Evolutionary conservation across 2,329 filamentous ascomycete genomes (phyloP).

Genomic region (Aspergillaceae sp.): DNA sequence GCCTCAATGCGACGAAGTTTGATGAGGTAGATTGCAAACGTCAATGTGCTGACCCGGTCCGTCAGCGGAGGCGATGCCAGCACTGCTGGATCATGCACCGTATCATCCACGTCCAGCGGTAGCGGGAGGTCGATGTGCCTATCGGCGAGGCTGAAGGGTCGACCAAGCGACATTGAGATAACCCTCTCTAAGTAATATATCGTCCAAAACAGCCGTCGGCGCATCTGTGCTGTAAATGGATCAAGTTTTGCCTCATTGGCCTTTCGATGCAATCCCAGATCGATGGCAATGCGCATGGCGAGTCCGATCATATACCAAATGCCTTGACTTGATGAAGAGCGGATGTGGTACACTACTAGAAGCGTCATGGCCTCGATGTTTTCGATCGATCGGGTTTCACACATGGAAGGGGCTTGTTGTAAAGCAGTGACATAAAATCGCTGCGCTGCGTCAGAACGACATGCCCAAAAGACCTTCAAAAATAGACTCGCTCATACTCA

Average conservation of each 20-base stretch:
- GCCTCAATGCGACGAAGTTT: slow-evolving; percentile 42
- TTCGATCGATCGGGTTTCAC: slow-evolving; percentile 42
- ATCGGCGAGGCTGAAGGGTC: slow-evolving; percentile 44
- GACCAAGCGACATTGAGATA: slow-evolving; percentile 44
- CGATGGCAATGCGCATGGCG: slow-evolving; percentile 46
- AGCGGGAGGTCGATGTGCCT: slow-evolving; percentile 44
- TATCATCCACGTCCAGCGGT: slow-evolving; percentile 39
- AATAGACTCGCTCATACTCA: slow-evolving; percentile 11
- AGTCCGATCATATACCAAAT: slow-evolving; percentile 49
- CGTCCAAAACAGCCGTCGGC: slow-evolving; percentile 45
- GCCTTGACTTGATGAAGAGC: slow-evolving; percentile 43
- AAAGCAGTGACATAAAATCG: slow-evolving; percentile 44
- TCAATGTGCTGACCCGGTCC: slow-evolving; percentile 28
- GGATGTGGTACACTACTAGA: slow-evolving; percentile 44
- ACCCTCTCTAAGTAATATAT: slow-evolving; percentile 44
- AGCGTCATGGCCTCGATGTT: slow-evolving; percentile 48
- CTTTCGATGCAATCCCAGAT: slow-evolving; percentile 44
- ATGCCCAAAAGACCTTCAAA: not conserved
- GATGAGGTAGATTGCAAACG: slow-evolving; percentile 38
- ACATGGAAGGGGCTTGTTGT: slow-evolving; percentile 41
- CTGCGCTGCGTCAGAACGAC: slow-evolving; percentile 17
- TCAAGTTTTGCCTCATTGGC: slow-evolving; percentile 37
- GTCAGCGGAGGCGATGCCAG: slow-evolving; percentile 22
- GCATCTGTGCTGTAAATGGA: slow-evolving; percentile 37
- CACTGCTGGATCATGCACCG: slow-evolving; percentile 29